Conservation (phyloP, 495 filamentous ascomycete species). For the Penicillium argentinense region DNA sequence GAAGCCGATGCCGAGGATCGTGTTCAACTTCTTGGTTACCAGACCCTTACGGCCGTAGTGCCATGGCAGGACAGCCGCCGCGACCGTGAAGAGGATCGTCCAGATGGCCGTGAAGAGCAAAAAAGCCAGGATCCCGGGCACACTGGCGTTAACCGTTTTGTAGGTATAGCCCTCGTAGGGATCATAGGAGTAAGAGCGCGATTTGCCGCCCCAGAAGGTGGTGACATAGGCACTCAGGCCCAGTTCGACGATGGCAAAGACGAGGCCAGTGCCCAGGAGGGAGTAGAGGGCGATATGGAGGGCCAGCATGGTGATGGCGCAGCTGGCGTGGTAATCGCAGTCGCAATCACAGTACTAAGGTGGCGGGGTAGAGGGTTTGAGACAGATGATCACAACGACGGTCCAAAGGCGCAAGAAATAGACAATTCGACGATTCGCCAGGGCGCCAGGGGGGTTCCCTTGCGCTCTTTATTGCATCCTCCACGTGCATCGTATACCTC, state of each 20-base stretch:
- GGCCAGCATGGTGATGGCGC: slow-evolving; percentile 18
- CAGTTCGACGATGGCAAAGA: slow-evolving; percentile 29
- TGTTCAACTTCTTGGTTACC: slow-evolving; percentile 21
- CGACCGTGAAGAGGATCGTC: slow-evolving; percentile 22
- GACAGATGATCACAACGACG: too few species aligned
- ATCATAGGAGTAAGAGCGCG: slow-evolving; percentile 2
- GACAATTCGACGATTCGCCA: too few species aligned
- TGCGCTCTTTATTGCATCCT: slow-evolving; percentile 9
- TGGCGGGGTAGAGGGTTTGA: too few species aligned
- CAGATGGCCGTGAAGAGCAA: slow-evolving; percentile 26
- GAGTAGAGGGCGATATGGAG: slow-evolving; percentile 27
- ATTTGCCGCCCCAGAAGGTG: slow-evolving; percentile 1
- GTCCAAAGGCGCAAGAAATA: too few species aligned
- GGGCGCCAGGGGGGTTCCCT: slow-evolving; percentile 4
- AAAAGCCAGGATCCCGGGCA: slow-evolving; percentile 26
- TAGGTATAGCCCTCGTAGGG: slow-evolving; percentile 9
- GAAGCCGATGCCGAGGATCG: slow-evolving; percentile 17
- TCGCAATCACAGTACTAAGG: too few species aligned
- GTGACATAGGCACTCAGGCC: slow-evolving; percentile 23
- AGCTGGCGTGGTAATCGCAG: too few species aligned
- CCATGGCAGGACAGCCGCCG: slow-evolving; percentile 24
- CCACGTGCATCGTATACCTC: too few species aligned
- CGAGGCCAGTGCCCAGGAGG: slow-evolving; percentile 22
- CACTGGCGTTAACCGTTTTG: slow-evolving; percentile 10
- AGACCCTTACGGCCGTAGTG: slow-evolving; percentile 18